phyloP scores from a whole-genome alignment of 176 grass and related monocot genomes.

The Eremochloa ophiuroides region DNA sequence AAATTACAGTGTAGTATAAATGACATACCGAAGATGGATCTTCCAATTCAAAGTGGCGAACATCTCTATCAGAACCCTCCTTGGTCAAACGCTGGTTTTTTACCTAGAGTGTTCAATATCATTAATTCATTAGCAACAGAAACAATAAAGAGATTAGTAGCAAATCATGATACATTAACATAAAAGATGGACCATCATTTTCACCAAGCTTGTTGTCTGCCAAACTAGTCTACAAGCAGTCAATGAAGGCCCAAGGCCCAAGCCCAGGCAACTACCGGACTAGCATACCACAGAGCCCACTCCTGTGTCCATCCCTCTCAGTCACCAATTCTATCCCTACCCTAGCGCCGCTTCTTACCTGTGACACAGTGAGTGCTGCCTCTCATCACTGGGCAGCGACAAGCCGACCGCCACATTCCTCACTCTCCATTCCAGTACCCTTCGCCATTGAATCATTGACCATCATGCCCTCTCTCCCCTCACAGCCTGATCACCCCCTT shows the following conservation, averaged over 20 bases:
- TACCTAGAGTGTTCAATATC: constrained; percentile 22
- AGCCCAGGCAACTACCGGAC: not conserved
- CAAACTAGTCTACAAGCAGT: not conserved
- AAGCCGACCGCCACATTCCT: not conserved
- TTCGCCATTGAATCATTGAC: not conserved
- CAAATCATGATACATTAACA: not conserved
- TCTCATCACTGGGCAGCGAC: not conserved
- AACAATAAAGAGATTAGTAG: not conserved
- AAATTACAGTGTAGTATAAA: constrained; percentile 17
- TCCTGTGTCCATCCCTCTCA: no score
- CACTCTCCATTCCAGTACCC: not conserved
- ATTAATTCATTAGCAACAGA: not conserved
- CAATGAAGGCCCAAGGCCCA: not conserved
- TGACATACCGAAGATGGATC: constrained; percentile 56
- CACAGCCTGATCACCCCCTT: not conserved
- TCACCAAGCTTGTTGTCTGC: not conserved
- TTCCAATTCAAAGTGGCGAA: constrained; percentile 82
- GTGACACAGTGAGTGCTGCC: not conserved
- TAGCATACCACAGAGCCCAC: not conserved
- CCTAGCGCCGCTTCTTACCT: not conserved
- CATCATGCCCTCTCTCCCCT: not conserved
- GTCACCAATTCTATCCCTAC: not conserved
- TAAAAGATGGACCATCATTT: not conserved
- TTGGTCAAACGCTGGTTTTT: constrained; percentile 56
- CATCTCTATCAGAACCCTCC: constrained; percentile 60